Evolutionary conservation across 306 rosid species (phyloP).

Genomic region (Castanea mollissima): DNA sequence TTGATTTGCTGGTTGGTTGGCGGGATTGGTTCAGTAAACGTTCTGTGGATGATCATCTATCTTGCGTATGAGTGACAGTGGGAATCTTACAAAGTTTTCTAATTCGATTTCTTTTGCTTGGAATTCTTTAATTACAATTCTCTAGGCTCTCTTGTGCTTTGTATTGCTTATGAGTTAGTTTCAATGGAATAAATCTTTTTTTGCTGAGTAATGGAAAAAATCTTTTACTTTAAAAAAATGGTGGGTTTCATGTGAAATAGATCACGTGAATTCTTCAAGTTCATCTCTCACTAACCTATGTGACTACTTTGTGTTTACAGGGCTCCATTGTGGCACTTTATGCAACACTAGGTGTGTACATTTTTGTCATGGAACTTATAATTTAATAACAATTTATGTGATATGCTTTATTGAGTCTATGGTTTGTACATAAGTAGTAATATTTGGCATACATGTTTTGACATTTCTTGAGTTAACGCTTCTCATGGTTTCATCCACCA

Average conservation of each 20-base stretch:
- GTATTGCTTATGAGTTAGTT: no score
- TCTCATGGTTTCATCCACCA: no score
- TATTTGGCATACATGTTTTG: not conserved
- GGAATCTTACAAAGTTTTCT: no score
- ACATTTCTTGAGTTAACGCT: not conserved
- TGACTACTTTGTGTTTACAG: slow-evolving; percentile 47
- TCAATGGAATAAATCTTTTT: not conserved
- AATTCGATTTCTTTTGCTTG: no score
- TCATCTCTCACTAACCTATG: slow-evolving; percentile 27
- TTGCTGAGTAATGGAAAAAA: not conserved
- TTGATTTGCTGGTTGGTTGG: no score
- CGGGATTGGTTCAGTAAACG: no score
- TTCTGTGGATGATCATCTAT: no score
- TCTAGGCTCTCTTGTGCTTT: no score
- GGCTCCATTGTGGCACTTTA: slow-evolving; percentile 57
- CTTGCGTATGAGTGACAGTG: no score
- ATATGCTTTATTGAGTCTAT: not conserved
- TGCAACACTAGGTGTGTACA: slow-evolving; percentile 60
- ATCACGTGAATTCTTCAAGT: slow-evolving; percentile 10
- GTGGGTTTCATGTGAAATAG: slow-evolving; percentile 12
- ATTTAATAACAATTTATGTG: not conserved
- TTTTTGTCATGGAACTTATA: slow-evolving; percentile 19
- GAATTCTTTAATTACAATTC: no score
- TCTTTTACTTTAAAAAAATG: no score
- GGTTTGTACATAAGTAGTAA: not conserved